A percentile compares a stretch with the other conserved stretches of the same genome.
Evolutionary conservation across 1,139 yeast species (phyloP).

Genomic region (Sugiyamaella neomexicana): DNA sequence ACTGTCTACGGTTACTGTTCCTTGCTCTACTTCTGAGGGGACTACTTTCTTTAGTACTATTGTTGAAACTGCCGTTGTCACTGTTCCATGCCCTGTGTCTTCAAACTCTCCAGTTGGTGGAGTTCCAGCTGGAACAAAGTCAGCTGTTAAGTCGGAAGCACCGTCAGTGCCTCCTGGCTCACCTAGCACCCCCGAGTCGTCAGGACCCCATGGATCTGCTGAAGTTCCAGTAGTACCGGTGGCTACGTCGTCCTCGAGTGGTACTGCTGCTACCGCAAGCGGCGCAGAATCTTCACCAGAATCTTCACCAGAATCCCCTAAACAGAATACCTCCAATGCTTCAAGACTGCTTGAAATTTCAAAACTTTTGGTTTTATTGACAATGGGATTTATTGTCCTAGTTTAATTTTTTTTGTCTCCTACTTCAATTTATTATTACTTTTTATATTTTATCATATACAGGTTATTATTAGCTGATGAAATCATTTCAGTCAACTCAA

Average conservation of each 20-base stretch:
- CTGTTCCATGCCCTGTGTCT: conserved; percentile 6
- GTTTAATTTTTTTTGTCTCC: background rate
- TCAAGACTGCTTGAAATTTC: background rate
- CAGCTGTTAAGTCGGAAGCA: background rate
- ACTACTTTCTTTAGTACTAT: conserved; percentile 12
- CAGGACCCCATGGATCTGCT: background rate
- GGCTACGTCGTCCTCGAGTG: background rate
- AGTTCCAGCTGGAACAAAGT: background rate
- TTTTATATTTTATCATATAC: no score
- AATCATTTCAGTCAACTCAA: no score
- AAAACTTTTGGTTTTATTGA: background rate
- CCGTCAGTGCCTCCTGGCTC: background rate
- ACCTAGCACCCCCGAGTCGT: background rate
- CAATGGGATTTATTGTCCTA: background rate
- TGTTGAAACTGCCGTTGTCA: conserved; percentile 6
- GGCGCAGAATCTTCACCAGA: background rate
- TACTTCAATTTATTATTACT: background rate
- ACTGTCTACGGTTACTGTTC: conserved; percentile 18
- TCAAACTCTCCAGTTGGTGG: background rate
- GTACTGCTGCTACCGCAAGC: background rate
- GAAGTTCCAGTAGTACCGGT: background rate
- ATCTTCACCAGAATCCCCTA: background rate
- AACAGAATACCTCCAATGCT: conserved; percentile 3
- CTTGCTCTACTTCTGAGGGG: conserved; percentile 14
- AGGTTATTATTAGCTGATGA: no score